Conservation (phyloP, 2,329 filamentous ascomycete genomes). For the Aspergillus fumigatus region DNA sequence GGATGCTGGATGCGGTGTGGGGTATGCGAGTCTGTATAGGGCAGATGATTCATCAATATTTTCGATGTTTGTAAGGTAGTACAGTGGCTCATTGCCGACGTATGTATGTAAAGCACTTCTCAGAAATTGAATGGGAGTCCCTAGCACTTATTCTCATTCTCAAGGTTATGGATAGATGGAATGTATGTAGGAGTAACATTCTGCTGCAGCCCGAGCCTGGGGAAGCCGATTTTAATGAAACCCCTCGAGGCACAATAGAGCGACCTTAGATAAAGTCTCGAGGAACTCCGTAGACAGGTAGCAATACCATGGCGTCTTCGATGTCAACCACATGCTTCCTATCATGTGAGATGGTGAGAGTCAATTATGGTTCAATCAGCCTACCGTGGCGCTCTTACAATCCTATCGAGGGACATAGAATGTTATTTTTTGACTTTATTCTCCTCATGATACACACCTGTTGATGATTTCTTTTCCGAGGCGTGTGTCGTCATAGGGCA, state of each 20-base stretch:
- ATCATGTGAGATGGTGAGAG: no score
- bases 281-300: neutral
- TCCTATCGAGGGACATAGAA: neutral
- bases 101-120: neutral
- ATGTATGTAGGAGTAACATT: neutral
- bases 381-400: no score
- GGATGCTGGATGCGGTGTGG: no score
- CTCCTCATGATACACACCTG: neutral
- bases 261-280: neutral
- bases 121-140: no score
- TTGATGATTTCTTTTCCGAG: slow-evolving; percentile 6
- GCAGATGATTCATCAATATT: neutral
- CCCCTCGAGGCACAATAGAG: no score
- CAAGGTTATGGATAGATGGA: no score
- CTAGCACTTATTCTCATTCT: neutral
- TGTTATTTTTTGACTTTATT: neutral
- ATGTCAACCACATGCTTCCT: no score
- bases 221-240: neutral
- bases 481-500: slow-evolving; percentile 16
- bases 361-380: no score
- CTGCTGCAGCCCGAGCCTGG: neutral
- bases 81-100: neutral
- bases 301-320: neutral
- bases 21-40: no score
- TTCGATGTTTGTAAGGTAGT: neutral